A percentile compares a stretch with the other conserved stretches of the same genome.
These are phyloP conservation scores for Leptographium wingfieldii DNA, from an alignment of 2,329 filamentous ascomycete species.

Conservation along the genomic window DNA sequence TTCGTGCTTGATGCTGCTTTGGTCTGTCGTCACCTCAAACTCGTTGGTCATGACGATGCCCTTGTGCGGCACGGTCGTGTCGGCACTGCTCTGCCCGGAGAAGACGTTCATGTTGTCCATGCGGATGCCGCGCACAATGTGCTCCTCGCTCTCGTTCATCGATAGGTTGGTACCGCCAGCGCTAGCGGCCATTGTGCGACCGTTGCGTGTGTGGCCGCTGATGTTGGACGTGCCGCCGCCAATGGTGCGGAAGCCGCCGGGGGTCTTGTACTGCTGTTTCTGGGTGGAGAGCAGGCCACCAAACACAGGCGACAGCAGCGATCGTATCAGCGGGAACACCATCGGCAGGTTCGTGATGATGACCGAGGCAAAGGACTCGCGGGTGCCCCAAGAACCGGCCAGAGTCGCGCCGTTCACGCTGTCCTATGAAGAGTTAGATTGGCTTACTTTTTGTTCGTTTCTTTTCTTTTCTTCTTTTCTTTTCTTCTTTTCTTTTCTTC, in stretches of 20 bases:
- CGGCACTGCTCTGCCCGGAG: background rate
- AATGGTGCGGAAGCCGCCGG: conserved; percentile 26
- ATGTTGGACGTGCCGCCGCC: conserved; percentile 22
- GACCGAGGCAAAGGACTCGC: conserved; percentile 27
- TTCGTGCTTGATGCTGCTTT: conserved; percentile 37
- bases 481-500: background rate
- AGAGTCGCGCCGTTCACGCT: conserved; percentile 20
- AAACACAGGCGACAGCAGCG: conserved; percentile 24
- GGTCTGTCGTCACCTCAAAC: conserved; percentile 23
- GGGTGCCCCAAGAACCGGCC: conserved; percentile 22
- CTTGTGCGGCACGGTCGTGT: conserved; percentile 11
- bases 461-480: too few species aligned
- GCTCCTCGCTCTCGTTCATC: conserved; percentile 25
- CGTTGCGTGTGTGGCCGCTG: conserved; percentile 21
- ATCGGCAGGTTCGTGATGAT: conserved; percentile 26
- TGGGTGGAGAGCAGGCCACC: conserved; percentile 23
- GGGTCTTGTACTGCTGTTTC: conserved; percentile 14
- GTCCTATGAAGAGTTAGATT: conserved; percentile 12
- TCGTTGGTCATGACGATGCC: conserved; percentile 30
- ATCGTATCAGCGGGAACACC: conserved; percentile 27
- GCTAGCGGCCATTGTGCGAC: conserved; percentile 24
- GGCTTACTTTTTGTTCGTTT: too few species aligned
- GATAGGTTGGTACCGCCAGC: conserved; percentile 15
- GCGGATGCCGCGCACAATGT: conserved; percentile 28
- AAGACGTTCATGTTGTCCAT: conserved; percentile 27